Evolutionary conservation across 768 basidiomycete genomes (phyloP), one percentile per base, ranked within the genome.

Genomic region (Strobilomyces dryophilus): DNA sequence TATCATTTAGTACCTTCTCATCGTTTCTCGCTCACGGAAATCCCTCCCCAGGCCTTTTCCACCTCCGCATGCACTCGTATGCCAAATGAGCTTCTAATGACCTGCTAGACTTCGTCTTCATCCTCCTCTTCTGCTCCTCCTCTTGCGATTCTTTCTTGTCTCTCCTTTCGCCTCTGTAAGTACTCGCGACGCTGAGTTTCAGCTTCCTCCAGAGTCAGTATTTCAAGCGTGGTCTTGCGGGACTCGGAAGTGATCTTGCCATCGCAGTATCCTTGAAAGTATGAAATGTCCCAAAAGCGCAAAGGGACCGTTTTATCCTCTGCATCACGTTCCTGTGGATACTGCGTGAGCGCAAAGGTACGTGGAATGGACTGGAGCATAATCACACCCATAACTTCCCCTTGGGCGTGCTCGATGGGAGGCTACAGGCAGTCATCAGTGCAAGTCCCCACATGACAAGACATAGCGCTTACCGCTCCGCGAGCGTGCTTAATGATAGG

Each of bases 231-330:
- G 5, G 50, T 60, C 50, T 55, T 61, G 35, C 61, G 58, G 17
- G 63, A 36, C 17, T 43, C 46, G 8, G 67, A 68, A 8, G 49
- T 54, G 17, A 69, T 12, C 31, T 59, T 61, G 49, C 66, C 60
- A 32, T 62, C 37, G 43, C 61, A 61, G 29, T 63, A 70, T 11
- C 56, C 57, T 47, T 48, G 51, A 37, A 70, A 70, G 27, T 61
- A 61, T 8, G 63, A 53, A 9, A 36, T 26, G 9, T 59, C 52
- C 17, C 61, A 66, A 21, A 70, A 35, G 14, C 61, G 59, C 5
- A 49, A 37, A 3, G 64, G 27, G 4, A 64, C 56, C 0, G 8
- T 53, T 46, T 68, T 67, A 0, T 68, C 62, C 8, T 65, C 60
- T 11, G 63, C 50, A 0, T 61, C 61, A 8, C 47, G 5, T 47